Base-by-base conservation (phyloP, 306 rosid species). In the Corylus americana region DNA sequence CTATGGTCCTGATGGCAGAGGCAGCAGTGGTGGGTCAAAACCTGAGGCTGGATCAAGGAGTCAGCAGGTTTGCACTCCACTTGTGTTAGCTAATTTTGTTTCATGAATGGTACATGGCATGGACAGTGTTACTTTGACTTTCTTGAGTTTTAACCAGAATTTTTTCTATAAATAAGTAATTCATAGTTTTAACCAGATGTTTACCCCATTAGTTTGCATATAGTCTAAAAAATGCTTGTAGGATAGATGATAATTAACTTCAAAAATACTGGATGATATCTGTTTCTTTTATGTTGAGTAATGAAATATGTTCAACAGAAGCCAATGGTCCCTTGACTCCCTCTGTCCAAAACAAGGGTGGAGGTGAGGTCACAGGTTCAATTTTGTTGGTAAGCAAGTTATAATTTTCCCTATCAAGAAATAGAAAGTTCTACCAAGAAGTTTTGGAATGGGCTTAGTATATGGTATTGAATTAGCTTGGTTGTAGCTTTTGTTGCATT, bases 1-100 rank as follows among this genome's bases (percentile, higher is more conserved):
- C 63, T 83, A 69, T 53, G 83, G 90, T 85, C 85, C 83, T 47
- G 88, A 83, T 74, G 94, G 86, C 67, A 91, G 97, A 75, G 85
- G 86, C 78, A 83, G 83, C 79, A 83, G 81, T 67, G 89, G 85
- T 51, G 92, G 68, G 18, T 77, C 89, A 45, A 89, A 84, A 71
- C 64, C 73, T 4, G 98, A 95, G 67, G 78, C 62, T 50, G 95
- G 87, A 74, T 80, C 86, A 8, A 86, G 87, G 76, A 80, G 51
- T 80, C 81, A 89, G 79, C 91, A 87, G 88, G 97, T 94, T 81
- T 48, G n/a, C 47, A 17, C 68, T 73, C 53, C 7, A 71, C 72
- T 55, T 78, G 31, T 62, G 14, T 49, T 76, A 9, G 39, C 75
- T 78, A 31, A 12, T 62, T 51, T 35, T 74, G 55, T 14, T 76